phyloP scores from a whole-genome alignment of 2,329 filamentous ascomycete species.

The Escovopsis sp. region DNA sequence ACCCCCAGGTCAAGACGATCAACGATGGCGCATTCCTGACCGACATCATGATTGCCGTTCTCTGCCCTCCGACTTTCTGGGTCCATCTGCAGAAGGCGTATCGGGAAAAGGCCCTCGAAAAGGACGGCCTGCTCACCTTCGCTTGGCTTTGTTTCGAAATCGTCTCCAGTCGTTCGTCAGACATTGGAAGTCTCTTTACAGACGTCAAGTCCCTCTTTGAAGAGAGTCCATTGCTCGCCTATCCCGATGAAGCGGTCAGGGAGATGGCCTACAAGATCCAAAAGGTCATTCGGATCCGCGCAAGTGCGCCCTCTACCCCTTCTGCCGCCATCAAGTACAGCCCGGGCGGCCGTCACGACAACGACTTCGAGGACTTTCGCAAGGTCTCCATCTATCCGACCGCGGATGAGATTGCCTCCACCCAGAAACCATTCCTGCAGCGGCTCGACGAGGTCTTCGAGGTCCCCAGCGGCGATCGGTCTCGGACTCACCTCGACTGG shows the following conservation, averaged over 20 bases:
- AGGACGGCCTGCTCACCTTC: slow-evolving; percentile 3
- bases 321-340: slow-evolving; percentile 5
- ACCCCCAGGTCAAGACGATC: slow-evolving; percentile 4
- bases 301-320: slow-evolving; percentile 2
- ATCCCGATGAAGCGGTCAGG: slow-evolving; percentile 11
- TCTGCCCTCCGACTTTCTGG: slow-evolving; percentile 8
- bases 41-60: slow-evolving; percentile 2
- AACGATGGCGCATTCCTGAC: slow-evolving; percentile 6
- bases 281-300: slow-evolving; percentile 21
- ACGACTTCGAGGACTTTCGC: slow-evolving; percentile 49
- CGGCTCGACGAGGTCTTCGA: slow-evolving; percentile 34
- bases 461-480: slow-evolving; percentile 20
- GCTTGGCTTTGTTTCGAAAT: slow-evolving; percentile 9
- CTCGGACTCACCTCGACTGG: slow-evolving; percentile 46
- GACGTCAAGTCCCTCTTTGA: slow-evolving; percentile 15
- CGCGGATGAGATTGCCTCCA: slow-evolving; percentile 44
- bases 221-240: slow-evolving; percentile 10
- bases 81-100: slow-evolving; percentile 1
- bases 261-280: slow-evolving; percentile 22
- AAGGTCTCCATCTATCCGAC: slow-evolving; percentile 52
- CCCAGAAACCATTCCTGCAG: slow-evolving; percentile 38
- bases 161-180: slow-evolving; percentile 1
- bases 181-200: not conserved
- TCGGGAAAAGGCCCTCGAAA: not conserved
- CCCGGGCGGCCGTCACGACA: slow-evolving; percentile 59